Evolutionary conservation across 108 stramenopile genomes (phyloP).

Genomic region (Cyclotella cryptica): DNA sequence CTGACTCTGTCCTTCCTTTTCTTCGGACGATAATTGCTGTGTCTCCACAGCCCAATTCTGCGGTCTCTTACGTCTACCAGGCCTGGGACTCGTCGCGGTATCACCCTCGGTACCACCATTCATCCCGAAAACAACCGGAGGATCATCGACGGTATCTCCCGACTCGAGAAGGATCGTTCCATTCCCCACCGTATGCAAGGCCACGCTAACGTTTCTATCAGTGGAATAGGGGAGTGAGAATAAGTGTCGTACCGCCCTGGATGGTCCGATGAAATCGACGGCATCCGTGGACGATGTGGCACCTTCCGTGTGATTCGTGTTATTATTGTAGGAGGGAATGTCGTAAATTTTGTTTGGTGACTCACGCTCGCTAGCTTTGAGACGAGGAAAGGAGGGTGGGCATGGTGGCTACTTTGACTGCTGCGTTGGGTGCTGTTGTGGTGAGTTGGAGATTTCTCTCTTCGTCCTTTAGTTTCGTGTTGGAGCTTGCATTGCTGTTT

Average conservation of each 20-base stretch:
- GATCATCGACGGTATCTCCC: slow-evolving; percentile 26
- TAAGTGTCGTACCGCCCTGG: slow-evolving; percentile 68
- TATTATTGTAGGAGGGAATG: too few relatives aligned
- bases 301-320: too few relatives aligned
- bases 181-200: slow-evolving; percentile 76
- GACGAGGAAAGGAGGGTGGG: background rate
- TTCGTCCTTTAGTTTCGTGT: background rate
- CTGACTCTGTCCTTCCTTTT: slow-evolving; percentile 14
- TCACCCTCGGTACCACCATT: background rate
- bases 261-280: slow-evolving; percentile 80
- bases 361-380: too few relatives aligned
- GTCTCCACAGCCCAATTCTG: slow-evolving; percentile 20
- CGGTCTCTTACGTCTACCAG: slow-evolving; percentile 42
- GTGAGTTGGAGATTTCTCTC: slow-evolving; percentile 3
- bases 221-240: slow-evolving; percentile 75
- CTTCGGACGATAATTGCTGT: background rate
- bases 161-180: slow-evolving; percentile 79
- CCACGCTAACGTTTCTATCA: slow-evolving; percentile 63
- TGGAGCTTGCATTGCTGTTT: background rate
- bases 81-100: background rate
- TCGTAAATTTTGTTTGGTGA: too few relatives aligned
- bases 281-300: background rate
- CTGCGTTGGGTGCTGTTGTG: background rate
- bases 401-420: slow-evolving; percentile 2
- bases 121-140: background rate